phyloP scores from a whole-genome alignment of 2,329 filamentous ascomycete species.

The Camptophora hylomeconis region DNA sequence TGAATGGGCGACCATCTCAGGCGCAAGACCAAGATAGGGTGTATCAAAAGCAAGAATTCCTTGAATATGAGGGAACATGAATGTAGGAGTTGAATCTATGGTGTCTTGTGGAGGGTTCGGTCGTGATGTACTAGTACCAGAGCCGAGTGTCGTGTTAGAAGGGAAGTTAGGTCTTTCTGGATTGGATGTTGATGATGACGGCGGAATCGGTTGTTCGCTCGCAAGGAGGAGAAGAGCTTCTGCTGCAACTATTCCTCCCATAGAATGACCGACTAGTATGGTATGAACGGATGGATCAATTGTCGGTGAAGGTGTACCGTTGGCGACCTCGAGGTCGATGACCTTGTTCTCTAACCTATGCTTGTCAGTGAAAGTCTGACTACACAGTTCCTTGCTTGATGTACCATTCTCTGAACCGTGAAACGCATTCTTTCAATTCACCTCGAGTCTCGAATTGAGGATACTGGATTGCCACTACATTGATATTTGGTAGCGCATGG shows the following conservation, averaged over 20 bases:
- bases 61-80: slow-evolving; percentile 91
- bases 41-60: slow-evolving; percentile 90
- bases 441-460: slow-evolving; percentile 38
- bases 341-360: slow-evolving; percentile 74
- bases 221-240: slow-evolving; percentile 70
- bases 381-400: slow-evolving; percentile 5
- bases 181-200: slow-evolving; percentile 19
- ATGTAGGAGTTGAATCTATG: slow-evolving; percentile 19
- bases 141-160: slow-evolving; percentile 14
- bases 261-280: slow-evolving; percentile 75
- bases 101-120: slow-evolving; percentile 11
- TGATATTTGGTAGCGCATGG: slow-evolving; percentile 29
- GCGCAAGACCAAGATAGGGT: slow-evolving; percentile 52
- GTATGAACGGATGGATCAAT: slow-evolving; percentile 74
- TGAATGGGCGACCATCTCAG: slow-evolving; percentile 36
- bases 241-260: slow-evolving; percentile 87
- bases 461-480: slow-evolving; percentile 30
- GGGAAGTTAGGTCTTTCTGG: slow-evolving; percentile 13
- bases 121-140: slow-evolving; percentile 13
- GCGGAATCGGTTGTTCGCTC: slow-evolving; percentile 44
- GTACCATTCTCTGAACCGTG: slow-evolving; percentile 35
- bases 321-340: slow-evolving; percentile 83
- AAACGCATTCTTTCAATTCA: slow-evolving; percentile 33
- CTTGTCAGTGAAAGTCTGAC: slow-evolving; percentile 1
- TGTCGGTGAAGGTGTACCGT: slow-evolving; percentile 67